These are phyloP conservation scores for Monilinia vaccinii-corymbosi DNA, from an alignment of 2,329 filamentous ascomycete genomes.

Conservation along the genomic window DNA sequence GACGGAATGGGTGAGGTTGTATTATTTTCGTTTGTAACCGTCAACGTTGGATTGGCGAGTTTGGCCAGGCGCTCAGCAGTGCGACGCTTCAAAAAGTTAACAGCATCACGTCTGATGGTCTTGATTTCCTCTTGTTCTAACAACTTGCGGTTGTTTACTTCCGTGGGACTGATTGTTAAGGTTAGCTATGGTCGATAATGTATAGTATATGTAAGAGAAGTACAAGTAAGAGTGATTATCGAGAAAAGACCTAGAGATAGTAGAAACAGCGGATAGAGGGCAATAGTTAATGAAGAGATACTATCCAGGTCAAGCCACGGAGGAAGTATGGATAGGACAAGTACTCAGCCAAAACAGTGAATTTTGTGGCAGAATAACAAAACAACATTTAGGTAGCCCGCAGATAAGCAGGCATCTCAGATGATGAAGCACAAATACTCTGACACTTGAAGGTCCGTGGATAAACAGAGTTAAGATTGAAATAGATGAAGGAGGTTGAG, in stretches of 20 bases:
- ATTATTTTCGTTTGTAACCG: background rate
- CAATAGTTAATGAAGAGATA: background rate
- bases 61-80: background rate
- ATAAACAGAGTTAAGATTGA: background rate
- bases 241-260: background rate
- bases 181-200: background rate
- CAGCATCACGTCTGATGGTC: background rate
- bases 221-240: background rate
- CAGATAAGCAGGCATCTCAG: background rate
- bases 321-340: background rate
- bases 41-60: background rate
- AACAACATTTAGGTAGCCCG: background rate
- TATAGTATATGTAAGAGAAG: background rate
- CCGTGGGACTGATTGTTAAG: background rate
- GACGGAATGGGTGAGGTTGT: background rate
- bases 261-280: background rate
- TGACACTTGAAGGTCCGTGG: background rate
- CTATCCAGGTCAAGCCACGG: background rate
- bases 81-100: background rate
- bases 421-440: background rate
- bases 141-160: background rate
- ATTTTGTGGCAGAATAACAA: background rate
- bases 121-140: constrained; percentile 5
- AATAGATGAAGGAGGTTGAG: background rate
- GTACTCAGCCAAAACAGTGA: background rate